These are phyloP conservation scores for Ustilago loliicola DNA, from an alignment of 1,284 basidiomycete species.

Conservation along the genomic window DNA sequence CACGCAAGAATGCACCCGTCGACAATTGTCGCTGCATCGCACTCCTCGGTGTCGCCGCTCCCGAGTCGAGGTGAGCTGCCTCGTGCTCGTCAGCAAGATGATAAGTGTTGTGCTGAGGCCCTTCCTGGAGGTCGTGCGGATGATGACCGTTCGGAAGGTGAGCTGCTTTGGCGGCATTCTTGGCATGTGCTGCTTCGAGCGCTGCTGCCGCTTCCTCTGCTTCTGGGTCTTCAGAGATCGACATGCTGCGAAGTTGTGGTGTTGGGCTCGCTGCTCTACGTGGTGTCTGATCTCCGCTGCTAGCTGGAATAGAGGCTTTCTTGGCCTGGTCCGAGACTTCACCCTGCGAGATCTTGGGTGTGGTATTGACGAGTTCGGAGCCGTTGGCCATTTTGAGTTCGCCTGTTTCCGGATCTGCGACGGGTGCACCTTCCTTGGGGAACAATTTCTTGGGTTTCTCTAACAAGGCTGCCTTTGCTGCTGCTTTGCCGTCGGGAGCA, in stretches of 20 bases:
- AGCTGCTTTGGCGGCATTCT: slow-evolving; percentile 23
- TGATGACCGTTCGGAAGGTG: slow-evolving; percentile 35
- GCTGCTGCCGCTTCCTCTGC: slow-evolving; percentile 44
- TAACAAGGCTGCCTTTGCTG: slow-evolving; percentile 9
- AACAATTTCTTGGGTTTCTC: slow-evolving; percentile 41
- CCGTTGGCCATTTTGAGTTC: slow-evolving; percentile 45
- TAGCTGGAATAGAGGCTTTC: slow-evolving; percentile 6
- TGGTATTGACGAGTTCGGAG: slow-evolving; percentile 1
- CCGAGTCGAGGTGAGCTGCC: slow-evolving; percentile 27
- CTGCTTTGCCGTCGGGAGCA: neutral
- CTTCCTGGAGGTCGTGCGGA: slow-evolving; percentile 47
- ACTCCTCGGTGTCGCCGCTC: slow-evolving; percentile 34
- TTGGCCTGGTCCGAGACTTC: slow-evolving; percentile 26
- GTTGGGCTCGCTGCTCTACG: slow-evolving; percentile 33
- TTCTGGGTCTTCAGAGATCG: slow-evolving; percentile 36
- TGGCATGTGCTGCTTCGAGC: slow-evolving; percentile 34
- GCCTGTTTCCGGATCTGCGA: slow-evolving; percentile 41
- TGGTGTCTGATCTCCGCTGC: slow-evolving; percentile 34
- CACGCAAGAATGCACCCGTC: slow-evolving; percentile 58
- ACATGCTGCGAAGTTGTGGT: slow-evolving; percentile 23
- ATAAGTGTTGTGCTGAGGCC: slow-evolving; percentile 46
- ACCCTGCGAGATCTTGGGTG: slow-evolving; percentile 14
- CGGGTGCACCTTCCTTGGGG: slow-evolving; percentile 49
- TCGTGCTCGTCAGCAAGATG: slow-evolving; percentile 55
- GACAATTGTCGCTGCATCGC: slow-evolving; percentile 53